Evolutionary conservation across 2,329 filamentous ascomycete species (phyloP), one percentile per base, ranked within the genome.

Genomic region (Didymella arachidicola): DNA sequence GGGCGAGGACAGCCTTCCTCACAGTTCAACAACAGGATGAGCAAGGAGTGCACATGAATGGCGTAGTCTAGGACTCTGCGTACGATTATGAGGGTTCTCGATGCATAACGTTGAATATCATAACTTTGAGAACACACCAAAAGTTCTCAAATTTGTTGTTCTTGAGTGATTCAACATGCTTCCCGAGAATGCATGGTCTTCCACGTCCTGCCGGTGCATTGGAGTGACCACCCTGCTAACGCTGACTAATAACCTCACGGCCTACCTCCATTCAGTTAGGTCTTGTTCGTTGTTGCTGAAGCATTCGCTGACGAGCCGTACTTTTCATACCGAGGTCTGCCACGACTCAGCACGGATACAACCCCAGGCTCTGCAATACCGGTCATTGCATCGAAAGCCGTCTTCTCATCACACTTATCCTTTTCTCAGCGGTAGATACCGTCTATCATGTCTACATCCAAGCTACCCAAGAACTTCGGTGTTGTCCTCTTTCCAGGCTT

Each of bases 401-500:
- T 14, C 19, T 19, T 11, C 12, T 11, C 38, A 25, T 26, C 18
- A 2, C 27, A 22, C 7, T 32, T 29, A 8, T 19, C 42, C 36
- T 25, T 19, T 12, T 19, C 32, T 32, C n/a, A 6, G 25, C 16
- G 30, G 7, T 39, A n/a, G 25, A 26, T 14, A 53, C 25, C 3
- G 12, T 22, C 39, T 30, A 19, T n/a, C 39, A 61, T 60, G 51
- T 47, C 53, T 36, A 36, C 51, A 6, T 10, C 43, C 45, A 36
- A 39, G 57, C 62, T 63, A 27, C 73, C 74, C n/a, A 67, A 58
- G 12, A 69, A 73, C 30, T 70, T 74, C 45, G 73, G 62, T 41
- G 48, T 75, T 27, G 8, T 79, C 49, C 69, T 79, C 61, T 72
- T 78, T 66, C 67, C 67, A 43, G 76, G 76, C 57, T 78, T 75